These are phyloP conservation scores for Pichia californica DNA, from an alignment of 805 yeast genomes.

Conservation along the genomic window DNA sequence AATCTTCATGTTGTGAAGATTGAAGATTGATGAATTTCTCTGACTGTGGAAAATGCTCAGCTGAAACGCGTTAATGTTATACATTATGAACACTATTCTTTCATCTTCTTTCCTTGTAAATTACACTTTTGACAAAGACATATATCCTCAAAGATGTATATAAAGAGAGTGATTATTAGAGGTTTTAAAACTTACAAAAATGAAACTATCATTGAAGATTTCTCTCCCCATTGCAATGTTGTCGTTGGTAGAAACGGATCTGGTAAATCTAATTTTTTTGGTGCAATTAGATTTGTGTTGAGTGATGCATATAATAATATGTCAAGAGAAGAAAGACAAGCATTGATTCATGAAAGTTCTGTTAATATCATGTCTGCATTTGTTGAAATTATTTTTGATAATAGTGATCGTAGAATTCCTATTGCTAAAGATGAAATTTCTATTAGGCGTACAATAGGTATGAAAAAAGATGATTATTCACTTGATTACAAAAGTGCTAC, in stretches of 20 bases:
- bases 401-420: conserved; percentile 69
- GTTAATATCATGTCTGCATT: conserved; percentile 88
- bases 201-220: conserved; percentile 65
- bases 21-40: no score
- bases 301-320: conserved; percentile 85
- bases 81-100: no score
- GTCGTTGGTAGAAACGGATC: conserved; percentile 93
- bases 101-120: neutral
- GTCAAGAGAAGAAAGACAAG: conserved; percentile 79
- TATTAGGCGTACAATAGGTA: conserved; percentile 85
- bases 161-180: conserved; percentile 56
- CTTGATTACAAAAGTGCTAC: conserved; percentile 75
- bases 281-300: conserved; percentile 87
- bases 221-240: conserved; percentile 81
- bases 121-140: neutral
- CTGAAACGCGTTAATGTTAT: neutral
- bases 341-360: conserved; percentile 84
- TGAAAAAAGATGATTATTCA: conserved; percentile 86
- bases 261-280: conserved; percentile 92
- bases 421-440: conserved; percentile 60
- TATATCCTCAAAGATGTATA: conserved; percentile 12
- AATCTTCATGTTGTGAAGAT: no score
- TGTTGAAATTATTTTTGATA: conserved; percentile 86
- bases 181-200: conserved; percentile 93
- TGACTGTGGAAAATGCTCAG: no score